Evolutionary conservation across 1,284 basidiomycete genomes (phyloP), one percentile per base, ranked within the genome.

Genomic region (Cystobasidium pallidum): DNA sequence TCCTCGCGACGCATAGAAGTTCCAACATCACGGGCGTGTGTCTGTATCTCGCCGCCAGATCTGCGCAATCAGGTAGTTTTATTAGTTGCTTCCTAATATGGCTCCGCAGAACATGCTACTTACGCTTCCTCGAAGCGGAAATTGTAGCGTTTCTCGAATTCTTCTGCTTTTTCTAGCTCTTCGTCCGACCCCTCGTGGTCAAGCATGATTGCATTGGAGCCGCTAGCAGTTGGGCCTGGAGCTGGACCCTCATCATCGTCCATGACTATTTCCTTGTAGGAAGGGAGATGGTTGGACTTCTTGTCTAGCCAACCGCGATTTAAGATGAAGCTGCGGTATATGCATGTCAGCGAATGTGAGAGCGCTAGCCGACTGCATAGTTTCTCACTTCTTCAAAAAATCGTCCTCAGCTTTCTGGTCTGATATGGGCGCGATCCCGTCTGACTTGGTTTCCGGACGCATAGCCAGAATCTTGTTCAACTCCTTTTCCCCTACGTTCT

Each of bases 291-390:
- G 28, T 86, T 84, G 10, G 84, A 73, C 59, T 75, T 73, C 64
- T 86, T 86, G 81, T 96, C 94, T 70, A 97, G 88, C 94, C 94
- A 97, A 0, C 94, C 94, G 45, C 94, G 90, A 80, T 94, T 93
- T 24, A 95, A 84, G 74, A 97, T 95, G 81, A 95, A 97, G 81
- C 93, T 95, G 52, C 7, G 17, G 21, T 3, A 43, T 4, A 19
- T 32, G 21, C n/a, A n/a, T 17, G 24, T 61, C 30, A 61, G 58
- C 58, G 11, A 13, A 28, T n/a, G n/a, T n/a, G n/a, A 21, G 21
- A 39, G 10, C n/a, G 34, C 55, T 2, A 36, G 34, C 19, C 30
- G 15, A 32, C 8, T n/a, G 63, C 41, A 34, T 47, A 24, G 30
- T 52, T 59, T 34, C 70, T 41, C 24, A 77, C 63, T 34, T 78